These are phyloP conservation scores for Micromonas pusilla DNA, from an alignment of 139 green algal species.

Conservation along the genomic window DNA sequence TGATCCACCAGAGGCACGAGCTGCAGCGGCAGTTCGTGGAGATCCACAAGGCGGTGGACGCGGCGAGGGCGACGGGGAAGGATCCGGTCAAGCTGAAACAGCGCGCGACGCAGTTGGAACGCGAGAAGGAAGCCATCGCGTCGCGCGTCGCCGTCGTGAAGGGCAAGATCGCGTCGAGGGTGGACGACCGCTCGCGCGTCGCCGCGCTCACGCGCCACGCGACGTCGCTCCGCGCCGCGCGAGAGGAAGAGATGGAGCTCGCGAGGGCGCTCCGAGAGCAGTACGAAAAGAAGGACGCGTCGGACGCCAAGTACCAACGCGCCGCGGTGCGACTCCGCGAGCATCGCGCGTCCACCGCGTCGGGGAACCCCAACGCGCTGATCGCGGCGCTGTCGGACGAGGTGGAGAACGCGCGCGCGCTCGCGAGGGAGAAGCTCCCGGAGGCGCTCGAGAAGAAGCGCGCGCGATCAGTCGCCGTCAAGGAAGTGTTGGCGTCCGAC, in stretches of 20 bases:
- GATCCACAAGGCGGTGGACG: slow-evolving; percentile 19
- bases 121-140: neutral
- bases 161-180: neutral
- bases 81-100: neutral
- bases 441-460: neutral
- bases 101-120: neutral
- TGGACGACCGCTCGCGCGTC: neutral
- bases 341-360: neutral
- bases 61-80: neutral
- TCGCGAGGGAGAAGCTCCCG: slow-evolving; percentile 6
- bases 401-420: neutral
- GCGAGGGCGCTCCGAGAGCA: neutral
- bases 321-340: neutral
- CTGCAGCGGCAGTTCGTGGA: slow-evolving; percentile 23
- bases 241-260: slow-evolving; percentile 21
- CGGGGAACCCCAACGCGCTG: neutral
- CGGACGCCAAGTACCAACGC: neutral
- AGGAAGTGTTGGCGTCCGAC: neutral
- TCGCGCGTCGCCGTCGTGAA: neutral
- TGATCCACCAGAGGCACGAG: slow-evolving; percentile 9
- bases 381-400: neutral
- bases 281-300: neutral
- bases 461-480: neutral
- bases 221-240: slow-evolving; percentile 13
- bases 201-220: neutral